These are phyloP conservation scores for Kodamaea fungicola DNA, from an alignment of 1,139 yeast genomes.

Conservation along the genomic window DNA sequence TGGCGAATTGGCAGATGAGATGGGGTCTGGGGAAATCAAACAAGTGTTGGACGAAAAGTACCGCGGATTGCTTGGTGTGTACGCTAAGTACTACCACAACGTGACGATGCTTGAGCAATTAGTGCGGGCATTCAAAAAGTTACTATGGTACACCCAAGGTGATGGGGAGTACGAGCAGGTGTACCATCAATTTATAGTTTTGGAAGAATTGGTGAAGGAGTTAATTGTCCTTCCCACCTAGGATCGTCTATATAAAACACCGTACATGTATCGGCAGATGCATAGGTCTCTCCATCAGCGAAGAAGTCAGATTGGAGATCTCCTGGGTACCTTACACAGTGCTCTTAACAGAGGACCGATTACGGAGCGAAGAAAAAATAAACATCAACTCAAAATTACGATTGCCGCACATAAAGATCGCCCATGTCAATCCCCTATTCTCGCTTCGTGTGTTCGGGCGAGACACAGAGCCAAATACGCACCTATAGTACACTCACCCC, in stretches of 20 bases:
- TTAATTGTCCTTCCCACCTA: background rate
- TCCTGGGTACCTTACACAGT: background rate
- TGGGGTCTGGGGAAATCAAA: constrained; percentile 1
- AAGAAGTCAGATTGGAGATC: background rate
- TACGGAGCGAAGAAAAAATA: no score
- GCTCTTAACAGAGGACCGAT: background rate
- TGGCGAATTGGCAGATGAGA: constrained; percentile 8
- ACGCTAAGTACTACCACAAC: constrained; percentile 9
- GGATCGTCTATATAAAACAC: no score
- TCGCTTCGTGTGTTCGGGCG: no score
- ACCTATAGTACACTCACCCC: no score
- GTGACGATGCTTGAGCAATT: constrained; percentile 9
- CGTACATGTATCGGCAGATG: no score
- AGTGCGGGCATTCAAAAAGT: constrained; percentile 5
- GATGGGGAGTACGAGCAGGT: constrained; percentile 7
- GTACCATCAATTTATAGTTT: constrained; percentile 11
- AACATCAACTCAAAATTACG: no score
- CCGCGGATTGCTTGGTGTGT: constrained; percentile 7
- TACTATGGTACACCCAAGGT: constrained; percentile 6
- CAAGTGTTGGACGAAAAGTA: constrained; percentile 17
- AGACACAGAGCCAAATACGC: no score
- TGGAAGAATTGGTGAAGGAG: constrained; percentile 4
- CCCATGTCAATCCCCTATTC: no score
- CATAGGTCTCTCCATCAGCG: background rate
- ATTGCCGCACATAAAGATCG: no score